Conservation (phyloP, 106 monocot genomes). For the Agapanthus africanus region DNA sequence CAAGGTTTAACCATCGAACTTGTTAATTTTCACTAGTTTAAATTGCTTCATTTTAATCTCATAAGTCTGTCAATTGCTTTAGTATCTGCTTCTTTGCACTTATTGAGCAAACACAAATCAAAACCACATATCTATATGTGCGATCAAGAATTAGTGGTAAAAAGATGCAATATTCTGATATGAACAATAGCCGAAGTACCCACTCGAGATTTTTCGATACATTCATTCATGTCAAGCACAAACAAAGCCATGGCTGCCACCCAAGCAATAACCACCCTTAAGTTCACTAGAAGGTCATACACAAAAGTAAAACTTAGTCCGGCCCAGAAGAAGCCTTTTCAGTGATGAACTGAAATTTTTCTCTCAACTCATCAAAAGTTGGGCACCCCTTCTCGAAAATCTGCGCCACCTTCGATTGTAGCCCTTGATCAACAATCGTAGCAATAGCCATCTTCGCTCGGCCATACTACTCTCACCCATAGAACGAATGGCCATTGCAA, state of each 20-base stretch:
- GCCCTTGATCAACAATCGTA: constrained; percentile 23
- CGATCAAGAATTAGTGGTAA: too few species aligned
- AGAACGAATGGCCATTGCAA: constrained; percentile 34
- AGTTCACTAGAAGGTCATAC: constrained; percentile 43
- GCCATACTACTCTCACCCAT: constrained; percentile 48
- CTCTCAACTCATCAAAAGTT: constrained; percentile 28
- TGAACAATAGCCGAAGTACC: constrained; percentile 6
- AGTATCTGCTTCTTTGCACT: too few species aligned
- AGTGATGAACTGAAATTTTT: constrained; percentile 19
- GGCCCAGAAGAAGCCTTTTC: constrained; percentile 16
- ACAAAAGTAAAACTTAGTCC: constrained; percentile 31
- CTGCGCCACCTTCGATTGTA: constrained; percentile 15
- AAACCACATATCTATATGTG: too few species aligned
- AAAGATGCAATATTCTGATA: too few species aligned
- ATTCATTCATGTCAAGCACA: constrained; percentile 61
- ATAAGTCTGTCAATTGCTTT: too few species aligned
- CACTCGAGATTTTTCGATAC: constrained; percentile 47
- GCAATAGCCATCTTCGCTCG: constrained; percentile 27
- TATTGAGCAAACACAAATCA: too few species aligned
- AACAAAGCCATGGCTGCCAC: constrained; percentile 66
- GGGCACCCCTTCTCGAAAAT: constrained; percentile 27
- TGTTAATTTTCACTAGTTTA: too few species aligned
- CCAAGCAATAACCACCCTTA: constrained; percentile 71
- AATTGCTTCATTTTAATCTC: too few species aligned
- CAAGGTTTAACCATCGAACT: too few species aligned